A percentile compares a stretch with the other conserved stretches of the same genome.
These are phyloP conservation scores for Aspergillus sp. DNA, from an alignment of 2,329 filamentous ascomycete species.

Conservation along the genomic window DNA sequence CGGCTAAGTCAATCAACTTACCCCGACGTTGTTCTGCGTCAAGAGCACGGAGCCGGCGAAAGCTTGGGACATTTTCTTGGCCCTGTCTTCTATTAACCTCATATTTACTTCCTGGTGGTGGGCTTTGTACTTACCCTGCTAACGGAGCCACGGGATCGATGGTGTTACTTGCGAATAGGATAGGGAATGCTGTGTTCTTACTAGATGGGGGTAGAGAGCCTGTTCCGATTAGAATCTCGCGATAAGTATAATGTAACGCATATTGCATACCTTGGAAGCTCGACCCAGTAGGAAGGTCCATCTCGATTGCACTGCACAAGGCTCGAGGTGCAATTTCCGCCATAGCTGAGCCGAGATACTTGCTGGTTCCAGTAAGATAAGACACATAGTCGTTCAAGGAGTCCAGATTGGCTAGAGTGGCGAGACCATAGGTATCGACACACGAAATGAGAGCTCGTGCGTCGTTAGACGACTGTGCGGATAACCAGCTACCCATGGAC, in stretches of 20 bases:
- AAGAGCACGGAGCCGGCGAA: conserved; percentile 43
- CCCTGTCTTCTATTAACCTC: neutral
- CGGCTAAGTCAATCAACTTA: neutral
- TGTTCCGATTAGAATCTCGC: neutral
- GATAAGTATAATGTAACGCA: neutral
- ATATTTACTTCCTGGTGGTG: no score
- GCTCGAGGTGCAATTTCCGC: neutral
- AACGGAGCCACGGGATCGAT: conserved; percentile 59
- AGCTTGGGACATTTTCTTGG: conserved; percentile 25
- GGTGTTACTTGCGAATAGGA: conserved; percentile 56
- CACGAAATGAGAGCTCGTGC: neutral
- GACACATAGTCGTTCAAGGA: neutral
- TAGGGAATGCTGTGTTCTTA: conserved; percentile 41
- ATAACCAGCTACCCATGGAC: neutral
- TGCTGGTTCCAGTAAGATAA: neutral
- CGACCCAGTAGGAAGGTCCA: neutral
- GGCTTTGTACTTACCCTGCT: conserved; percentile 11
- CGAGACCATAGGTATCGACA: neutral
- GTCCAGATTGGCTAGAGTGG: neutral
- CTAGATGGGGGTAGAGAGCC: neutral
- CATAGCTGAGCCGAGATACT: neutral
- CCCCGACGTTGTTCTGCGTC: conserved; percentile 30
- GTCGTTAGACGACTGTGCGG: neutral
- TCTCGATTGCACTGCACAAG: neutral
- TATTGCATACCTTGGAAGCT: neutral